A percentile compares a stretch with the other conserved stretches of the same genome.
Conservation (phyloP, 2,329 filamentous ascomycete species). For the Fusarium guadeloupense region DNA sequence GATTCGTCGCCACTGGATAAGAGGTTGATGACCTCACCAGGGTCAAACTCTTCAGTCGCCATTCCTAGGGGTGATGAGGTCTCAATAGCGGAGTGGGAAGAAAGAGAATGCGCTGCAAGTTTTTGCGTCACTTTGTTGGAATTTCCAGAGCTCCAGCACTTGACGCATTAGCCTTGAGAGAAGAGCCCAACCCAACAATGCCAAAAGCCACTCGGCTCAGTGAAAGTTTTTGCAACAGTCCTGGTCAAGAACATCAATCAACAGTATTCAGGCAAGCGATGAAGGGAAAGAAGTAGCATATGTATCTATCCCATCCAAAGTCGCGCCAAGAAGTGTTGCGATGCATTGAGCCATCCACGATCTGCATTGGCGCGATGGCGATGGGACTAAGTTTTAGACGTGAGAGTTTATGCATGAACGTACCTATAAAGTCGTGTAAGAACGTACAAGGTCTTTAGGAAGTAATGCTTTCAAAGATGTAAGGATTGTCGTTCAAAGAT, state of each 20-base stretch:
- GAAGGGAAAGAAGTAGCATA: not conserved
- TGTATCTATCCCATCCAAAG: conserved; percentile 18
- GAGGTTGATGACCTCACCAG: conserved; percentile 38
- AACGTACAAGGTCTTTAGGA: not conserved
- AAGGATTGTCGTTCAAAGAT: not conserved
- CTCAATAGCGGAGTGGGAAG: not conserved
- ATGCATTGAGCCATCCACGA: conserved; percentile 17
- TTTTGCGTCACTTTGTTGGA: not conserved
- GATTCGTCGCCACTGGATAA: conserved; percentile 40
- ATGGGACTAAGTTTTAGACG: conserved; percentile 1
- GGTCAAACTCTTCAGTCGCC: conserved; percentile 30
- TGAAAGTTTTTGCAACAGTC: not conserved
- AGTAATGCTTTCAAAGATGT: not conserved
- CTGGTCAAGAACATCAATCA: conserved; percentile 24
- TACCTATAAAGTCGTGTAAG: conserved; percentile 16
- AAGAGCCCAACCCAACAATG: not conserved
- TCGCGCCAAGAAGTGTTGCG: conserved; percentile 19
- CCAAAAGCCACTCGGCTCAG: conserved; percentile 13
- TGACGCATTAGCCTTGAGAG: conserved; percentile 3
- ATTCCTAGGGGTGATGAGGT: conserved; percentile 14
- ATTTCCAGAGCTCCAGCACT: not conserved
- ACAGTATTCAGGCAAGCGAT: conserved; percentile 9
- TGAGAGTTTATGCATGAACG: conserved; percentile 20
- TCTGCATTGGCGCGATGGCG: conserved; percentile 19
- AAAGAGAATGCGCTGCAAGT: not conserved